A percentile compares a stretch with the other conserved stretches of the same genome.
Conservation (phyloP, 176 grass and related monocot species). For the Pontederia paniculata region DNA sequence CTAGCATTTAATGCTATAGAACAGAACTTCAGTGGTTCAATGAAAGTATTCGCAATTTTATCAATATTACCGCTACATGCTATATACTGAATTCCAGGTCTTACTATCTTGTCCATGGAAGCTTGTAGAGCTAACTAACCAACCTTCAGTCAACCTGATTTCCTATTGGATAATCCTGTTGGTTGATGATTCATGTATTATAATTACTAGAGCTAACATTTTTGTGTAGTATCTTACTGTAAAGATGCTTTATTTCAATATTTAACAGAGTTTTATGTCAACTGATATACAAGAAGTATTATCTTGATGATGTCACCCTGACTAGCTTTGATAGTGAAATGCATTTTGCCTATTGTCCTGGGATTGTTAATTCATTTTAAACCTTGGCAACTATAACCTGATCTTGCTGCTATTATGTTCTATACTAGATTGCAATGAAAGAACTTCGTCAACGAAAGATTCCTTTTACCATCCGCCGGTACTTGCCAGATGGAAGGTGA, state of each 20-base stretch:
- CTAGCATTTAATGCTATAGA: too few relatives aligned
- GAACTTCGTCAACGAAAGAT: slow-evolving; percentile 70
- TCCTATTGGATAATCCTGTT: too few relatives aligned
- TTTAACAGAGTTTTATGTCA: neutral
- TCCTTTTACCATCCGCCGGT: slow-evolving; percentile 75
- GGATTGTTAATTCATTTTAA: neutral
- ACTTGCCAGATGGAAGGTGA: slow-evolving; percentile 82
- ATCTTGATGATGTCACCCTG: neutral
- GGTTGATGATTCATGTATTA: too few relatives aligned
- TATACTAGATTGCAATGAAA: slow-evolving; percentile 75
- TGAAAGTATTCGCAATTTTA: too few relatives aligned
- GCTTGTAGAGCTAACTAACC: too few relatives aligned
- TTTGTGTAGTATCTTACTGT: too few relatives aligned
- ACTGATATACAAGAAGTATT: neutral
- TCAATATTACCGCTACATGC: too few relatives aligned
- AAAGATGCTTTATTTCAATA: neutral
- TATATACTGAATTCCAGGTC: too few relatives aligned
- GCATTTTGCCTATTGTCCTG: neutral
- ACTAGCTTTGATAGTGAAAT: slow-evolving; percentile 1
- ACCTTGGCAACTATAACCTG: neutral
- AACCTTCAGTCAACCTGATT: too few relatives aligned
- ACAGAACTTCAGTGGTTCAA: too few relatives aligned
- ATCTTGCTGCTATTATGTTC: slow-evolving; percentile 1
- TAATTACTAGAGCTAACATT: too few relatives aligned
- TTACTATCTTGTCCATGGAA: too few relatives aligned